phyloP scores from a whole-genome alignment of 331 rosid species.

The Prunus yedoensis region DNA sequence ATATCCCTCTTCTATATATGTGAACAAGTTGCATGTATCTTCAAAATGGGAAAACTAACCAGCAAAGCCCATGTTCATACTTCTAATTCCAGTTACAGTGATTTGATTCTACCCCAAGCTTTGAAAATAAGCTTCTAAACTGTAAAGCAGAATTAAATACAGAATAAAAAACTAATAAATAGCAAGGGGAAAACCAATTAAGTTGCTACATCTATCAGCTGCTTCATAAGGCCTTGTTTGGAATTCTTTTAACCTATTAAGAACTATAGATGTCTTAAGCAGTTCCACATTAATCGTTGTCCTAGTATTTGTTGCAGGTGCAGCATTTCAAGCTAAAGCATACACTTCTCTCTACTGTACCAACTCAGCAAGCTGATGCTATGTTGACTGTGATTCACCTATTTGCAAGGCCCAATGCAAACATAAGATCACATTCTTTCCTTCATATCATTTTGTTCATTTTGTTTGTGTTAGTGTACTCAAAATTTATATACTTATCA shows the following conservation, averaged over 20 bases:
- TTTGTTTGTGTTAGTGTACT: background rate
- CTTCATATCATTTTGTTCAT: background rate
- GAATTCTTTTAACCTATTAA: background rate
- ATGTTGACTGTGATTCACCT: conserved; percentile 36
- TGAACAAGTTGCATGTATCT: background rate
- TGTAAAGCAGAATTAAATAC: background rate
- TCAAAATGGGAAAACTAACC: background rate
- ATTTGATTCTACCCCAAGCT: conserved; percentile 20
- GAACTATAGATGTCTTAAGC: conserved; percentile 25
- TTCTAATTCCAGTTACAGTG: conserved; percentile 24
- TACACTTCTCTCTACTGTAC: conserved; percentile 15
- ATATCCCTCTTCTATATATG: background rate
- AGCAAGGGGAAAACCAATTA: background rate
- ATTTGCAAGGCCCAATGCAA: conserved; percentile 46
- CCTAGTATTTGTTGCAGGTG: conserved; percentile 25
- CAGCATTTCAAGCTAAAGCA: conserved; percentile 33
- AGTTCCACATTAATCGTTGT: conserved; percentile 28
- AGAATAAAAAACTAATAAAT: conserved; percentile 30
- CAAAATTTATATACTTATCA: background rate
- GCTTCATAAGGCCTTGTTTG: too few species aligned
- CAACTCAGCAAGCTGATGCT: conserved; percentile 31
- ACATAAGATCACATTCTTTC: conserved; percentile 22
- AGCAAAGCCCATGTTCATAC: conserved; percentile 36
- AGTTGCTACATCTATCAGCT: too few species aligned
- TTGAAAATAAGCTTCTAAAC: conserved; percentile 1